Conservation (phyloP, 768 basidiomycete genomes). For the Boletus sp. region DNA sequence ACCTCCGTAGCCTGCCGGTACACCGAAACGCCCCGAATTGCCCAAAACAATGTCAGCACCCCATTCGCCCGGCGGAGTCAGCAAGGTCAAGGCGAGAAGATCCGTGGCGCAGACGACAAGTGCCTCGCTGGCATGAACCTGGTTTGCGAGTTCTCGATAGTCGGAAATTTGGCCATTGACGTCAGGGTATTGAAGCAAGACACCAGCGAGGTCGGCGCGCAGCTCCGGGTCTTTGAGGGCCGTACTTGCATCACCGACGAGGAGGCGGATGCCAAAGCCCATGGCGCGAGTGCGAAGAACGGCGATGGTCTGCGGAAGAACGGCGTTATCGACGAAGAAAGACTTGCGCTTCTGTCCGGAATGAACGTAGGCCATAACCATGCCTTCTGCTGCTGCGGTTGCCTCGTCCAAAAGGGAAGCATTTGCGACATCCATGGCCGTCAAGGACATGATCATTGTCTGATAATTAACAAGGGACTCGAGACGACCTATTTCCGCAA, state of each 20-base stretch:
- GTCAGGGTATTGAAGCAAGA: conserved; percentile 93
- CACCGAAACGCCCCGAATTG: conserved; percentile 95
- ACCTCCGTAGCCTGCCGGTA: conserved; percentile 93
- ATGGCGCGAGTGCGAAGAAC: conserved; percentile 90
- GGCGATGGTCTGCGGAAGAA: conserved; percentile 85
- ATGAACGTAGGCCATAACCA: conserved; percentile 88
- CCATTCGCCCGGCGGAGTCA: conserved; percentile 98
- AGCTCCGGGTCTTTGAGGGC: conserved; percentile 53
- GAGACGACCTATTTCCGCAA: conserved; percentile 65
- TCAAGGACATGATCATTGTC: conserved; percentile 93
- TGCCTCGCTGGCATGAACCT: conserved; percentile 72
- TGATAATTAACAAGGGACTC: conserved; percentile 97
- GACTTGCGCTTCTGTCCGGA: conserved; percentile 70
- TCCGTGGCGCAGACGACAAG: conserved; percentile 89
- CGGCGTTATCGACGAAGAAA: conserved; percentile 82
- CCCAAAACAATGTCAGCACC: conserved; percentile 95
- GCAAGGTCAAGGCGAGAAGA: conserved; percentile 85
- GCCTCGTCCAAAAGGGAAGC: conserved; percentile 94
- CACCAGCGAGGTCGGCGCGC: conserved; percentile 71
- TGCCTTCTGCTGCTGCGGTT: conserved; percentile 92
- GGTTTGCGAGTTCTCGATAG: conserved; percentile 60
- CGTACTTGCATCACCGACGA: conserved; percentile 59
- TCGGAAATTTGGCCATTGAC: conserved; percentile 82
- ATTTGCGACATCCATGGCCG: conserved; percentile 93
- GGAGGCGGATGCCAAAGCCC: conserved; percentile 87